Evolutionary conservation across 331 rosid genomes (phyloP).

Genomic region (Dryas integrifolia): DNA sequence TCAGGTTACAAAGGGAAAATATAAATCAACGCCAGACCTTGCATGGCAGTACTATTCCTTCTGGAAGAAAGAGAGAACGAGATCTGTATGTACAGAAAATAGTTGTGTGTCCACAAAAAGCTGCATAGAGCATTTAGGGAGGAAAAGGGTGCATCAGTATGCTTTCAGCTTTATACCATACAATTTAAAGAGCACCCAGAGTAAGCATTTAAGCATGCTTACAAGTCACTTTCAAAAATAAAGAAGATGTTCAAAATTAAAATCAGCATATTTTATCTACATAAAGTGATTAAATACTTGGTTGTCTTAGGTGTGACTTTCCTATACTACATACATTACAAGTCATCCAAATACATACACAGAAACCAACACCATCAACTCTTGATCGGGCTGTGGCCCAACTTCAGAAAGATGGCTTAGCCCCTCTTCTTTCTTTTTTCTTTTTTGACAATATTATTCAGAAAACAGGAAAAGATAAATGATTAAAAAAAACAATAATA

Average conservation of each 20-base stretch:
- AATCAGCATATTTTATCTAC: not conserved
- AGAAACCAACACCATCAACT: not conserved
- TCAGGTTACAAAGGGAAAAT: conserved; percentile 32
- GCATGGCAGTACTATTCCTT: conserved; percentile 57
- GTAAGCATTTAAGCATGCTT: conserved; percentile 2
- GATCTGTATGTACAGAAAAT: conserved; percentile 94
- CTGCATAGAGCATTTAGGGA: conserved; percentile 42
- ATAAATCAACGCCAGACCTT: conserved; percentile 26
- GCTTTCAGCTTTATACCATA: conserved; percentile 22
- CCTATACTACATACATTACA: not conserved
- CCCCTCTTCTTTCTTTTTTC: not conserved
- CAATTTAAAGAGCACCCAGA: conserved; percentile 9
- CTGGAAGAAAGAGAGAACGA: conserved; percentile 90
- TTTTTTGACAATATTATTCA: not conserved
- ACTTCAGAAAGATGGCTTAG: not conserved
- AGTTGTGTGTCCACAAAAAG: conserved; percentile 91
- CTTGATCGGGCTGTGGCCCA: not conserved
- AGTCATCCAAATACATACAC: not conserved
- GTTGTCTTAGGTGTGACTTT: not conserved
- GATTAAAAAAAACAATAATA: not conserved
- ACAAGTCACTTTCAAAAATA: conserved; percentile 9
- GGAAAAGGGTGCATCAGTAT: conserved; percentile 7
- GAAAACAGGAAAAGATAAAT: not conserved
- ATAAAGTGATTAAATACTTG: not conserved
- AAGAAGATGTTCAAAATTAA: not conserved